phyloP scores from a whole-genome alignment of 208 protist species.

The Herpetomonas samuelpessoai region DNA sequence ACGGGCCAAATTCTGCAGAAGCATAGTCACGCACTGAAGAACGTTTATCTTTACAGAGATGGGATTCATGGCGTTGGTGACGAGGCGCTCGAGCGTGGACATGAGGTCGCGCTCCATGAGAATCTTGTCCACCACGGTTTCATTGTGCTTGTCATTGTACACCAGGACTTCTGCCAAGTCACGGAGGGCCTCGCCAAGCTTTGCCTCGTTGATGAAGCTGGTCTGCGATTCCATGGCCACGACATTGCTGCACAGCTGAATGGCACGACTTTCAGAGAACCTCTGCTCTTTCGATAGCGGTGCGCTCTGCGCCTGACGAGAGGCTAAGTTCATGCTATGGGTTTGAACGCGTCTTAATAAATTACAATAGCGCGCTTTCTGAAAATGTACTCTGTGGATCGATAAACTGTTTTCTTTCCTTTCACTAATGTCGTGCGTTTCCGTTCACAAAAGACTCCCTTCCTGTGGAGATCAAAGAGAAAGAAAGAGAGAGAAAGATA shows the following conservation, averaged over 20 bases:
- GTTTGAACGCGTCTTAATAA: no score
- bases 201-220: slow-evolving; percentile 2
- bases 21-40: slow-evolving; percentile 65
- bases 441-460: slow-evolving; percentile 12
- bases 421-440: no score
- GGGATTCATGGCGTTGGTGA: slow-evolving; percentile 54
- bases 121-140: slow-evolving; percentile 60
- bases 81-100: slow-evolving; percentile 59
- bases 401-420: no score
- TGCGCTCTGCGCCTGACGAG: no score
- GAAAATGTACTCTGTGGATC: no score
- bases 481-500: slow-evolving; percentile 18
- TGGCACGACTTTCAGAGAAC: slow-evolving; percentile 59
- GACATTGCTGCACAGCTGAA: slow-evolving; percentile 50
- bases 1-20: slow-evolving; percentile 76
- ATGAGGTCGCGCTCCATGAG: slow-evolving; percentile 62
- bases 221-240: slow-evolving; percentile 11
- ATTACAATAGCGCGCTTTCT: no score
- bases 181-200: slow-evolving; percentile 39
- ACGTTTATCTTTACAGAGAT: slow-evolving; percentile 58
- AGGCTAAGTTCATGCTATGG: no score
- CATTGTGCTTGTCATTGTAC: slow-evolving; percentile 78
- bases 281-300: slow-evolving; percentile 9
- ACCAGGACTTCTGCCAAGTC: slow-evolving; percentile 74
- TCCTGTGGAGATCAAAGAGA: neutral